Base-by-base conservation (phyloP, 2,329 filamentous ascomycete species). In the Gnomoniopsis sp. region DNA sequence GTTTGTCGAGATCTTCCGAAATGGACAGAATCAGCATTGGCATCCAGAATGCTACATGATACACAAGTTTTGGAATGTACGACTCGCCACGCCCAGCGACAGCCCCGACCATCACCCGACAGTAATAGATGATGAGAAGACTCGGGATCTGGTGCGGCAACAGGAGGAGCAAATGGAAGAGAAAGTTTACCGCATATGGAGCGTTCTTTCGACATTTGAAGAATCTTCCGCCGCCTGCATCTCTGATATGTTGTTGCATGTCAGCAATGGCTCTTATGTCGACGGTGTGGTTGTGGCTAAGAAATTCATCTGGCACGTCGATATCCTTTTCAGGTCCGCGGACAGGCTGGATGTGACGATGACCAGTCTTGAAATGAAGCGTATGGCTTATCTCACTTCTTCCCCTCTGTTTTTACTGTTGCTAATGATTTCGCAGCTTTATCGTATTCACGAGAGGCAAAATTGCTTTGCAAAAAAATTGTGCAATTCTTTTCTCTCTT, bases 31-130 rank as follows among this genome's bases (percentile, higher is more conserved):
- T 70, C 95, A 99, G 70, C 95, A 99, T 72, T 99, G 95, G 95
- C 95, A 99, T 71, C 95, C 95, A 2, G 95, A 99, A 75, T 99
- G 95, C 74, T 99, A 99, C 75, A 99, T 99, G 95, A 99, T 99
- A 63, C 95, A 99, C 77, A 99, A 99, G 70, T 99, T 98, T 75
- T 99, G 95, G 95, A 99, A 98, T 71, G 95, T 99, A 60, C 88
- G 95, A 53, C 79, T 99, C 41, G 86, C 87, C 12, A 82, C 86
- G 26, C 79, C 83, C 12, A 80, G 82, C 44, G 80, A 86, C 58
- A 70, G 74, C 12, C 69, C 78, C 38, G 75, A 72, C 33, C 64
- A 72, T 33, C 64, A 60, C 15, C 64, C 73, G 21, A 70, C 74
- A n/a, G 75, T 80, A 54, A 70, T 73, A 12, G 77, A 79, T 55